phyloP scores from a whole-genome alignment of 345 rosid species.

The Euphorbia peplus region DNA sequence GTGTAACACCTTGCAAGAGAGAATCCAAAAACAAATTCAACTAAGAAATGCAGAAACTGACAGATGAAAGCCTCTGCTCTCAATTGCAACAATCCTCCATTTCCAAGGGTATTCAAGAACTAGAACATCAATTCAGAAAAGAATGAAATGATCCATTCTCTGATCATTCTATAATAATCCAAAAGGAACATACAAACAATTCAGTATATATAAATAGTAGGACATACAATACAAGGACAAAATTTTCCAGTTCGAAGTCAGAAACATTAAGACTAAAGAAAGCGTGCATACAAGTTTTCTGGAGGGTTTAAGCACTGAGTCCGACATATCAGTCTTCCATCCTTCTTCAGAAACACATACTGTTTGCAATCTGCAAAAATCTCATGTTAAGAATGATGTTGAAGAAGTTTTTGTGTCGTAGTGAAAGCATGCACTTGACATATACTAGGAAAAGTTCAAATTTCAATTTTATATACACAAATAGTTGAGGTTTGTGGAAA shows the following conservation, averaged over 20 bases:
- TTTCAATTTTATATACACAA: background rate
- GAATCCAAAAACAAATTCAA: background rate
- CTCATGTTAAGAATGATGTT: background rate
- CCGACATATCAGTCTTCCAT: constrained; percentile 26
- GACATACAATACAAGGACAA: background rate
- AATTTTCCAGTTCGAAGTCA: background rate
- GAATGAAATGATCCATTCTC: background rate
- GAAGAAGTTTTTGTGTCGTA: background rate
- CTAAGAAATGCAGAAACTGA: background rate
- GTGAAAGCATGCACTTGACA: background rate
- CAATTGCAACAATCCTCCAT: background rate
- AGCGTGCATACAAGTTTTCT: constrained; percentile 17
- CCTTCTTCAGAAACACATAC: constrained; percentile 24
- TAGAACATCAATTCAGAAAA: background rate
- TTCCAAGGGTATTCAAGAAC: background rate
- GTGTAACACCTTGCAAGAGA: background rate
- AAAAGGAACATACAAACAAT: background rate
- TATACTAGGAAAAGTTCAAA: background rate
- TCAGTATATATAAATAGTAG: background rate
- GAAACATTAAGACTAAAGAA: background rate
- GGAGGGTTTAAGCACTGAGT: constrained; percentile 29
- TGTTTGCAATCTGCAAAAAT: constrained; percentile 9
- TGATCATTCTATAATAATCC: too few species aligned
- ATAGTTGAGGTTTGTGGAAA: background rate
- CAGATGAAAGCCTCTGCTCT: background rate